Conservation (phyloP, 768 basidiomycete species). For the Paxillus rubicundulus region DNA sequence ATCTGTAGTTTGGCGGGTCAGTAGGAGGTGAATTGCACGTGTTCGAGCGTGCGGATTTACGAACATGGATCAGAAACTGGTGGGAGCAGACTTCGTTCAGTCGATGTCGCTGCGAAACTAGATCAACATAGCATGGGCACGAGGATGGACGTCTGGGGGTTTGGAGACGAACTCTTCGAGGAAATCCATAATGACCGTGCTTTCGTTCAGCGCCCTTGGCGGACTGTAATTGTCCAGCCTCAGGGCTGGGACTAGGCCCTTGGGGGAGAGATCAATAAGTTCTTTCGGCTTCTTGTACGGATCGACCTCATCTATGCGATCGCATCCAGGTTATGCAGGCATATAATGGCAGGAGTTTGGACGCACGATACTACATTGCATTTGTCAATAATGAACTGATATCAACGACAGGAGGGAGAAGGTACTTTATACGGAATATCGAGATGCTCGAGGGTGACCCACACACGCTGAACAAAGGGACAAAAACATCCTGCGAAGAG, state of each 20-base stretch:
- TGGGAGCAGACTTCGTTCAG: slow-evolving; percentile 55
- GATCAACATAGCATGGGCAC: not conserved
- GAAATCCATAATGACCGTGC: slow-evolving; percentile 75
- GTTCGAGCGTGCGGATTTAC: slow-evolving; percentile 13
- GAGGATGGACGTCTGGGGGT: not conserved
- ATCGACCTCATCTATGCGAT: slow-evolving; percentile 65
- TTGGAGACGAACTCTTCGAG: slow-evolving; percentile 61
- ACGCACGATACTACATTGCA: slow-evolving; percentile 39
- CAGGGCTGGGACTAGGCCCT: slow-evolving; percentile 75
- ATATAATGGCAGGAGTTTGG: not conserved
- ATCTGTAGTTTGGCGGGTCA: slow-evolving; percentile 38
- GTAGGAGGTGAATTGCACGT: not conserved
- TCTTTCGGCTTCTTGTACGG: slow-evolving; percentile 81
- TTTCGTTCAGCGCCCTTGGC: slow-evolving; percentile 70
- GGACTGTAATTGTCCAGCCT: slow-evolving; percentile 52
- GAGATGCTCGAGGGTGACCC: slow-evolving; percentile 72
- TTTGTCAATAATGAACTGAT: not conserved
- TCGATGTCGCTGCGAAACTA: slow-evolving; percentile 51
- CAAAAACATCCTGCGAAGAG: slow-evolving; percentile 76
- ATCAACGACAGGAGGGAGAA: slow-evolving; percentile 1
- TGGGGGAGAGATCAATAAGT: slow-evolving; percentile 77
- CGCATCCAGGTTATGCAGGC: not conserved
- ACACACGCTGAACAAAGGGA: slow-evolving; percentile 80
- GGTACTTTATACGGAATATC: slow-evolving; percentile 67
- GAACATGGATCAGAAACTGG: slow-evolving; percentile 56